Evolutionary conservation across 2,329 filamentous ascomycete genomes (phyloP), one percentile per base, ranked within the genome.

Genomic region (Pseudopithomyces maydicus): DNA sequence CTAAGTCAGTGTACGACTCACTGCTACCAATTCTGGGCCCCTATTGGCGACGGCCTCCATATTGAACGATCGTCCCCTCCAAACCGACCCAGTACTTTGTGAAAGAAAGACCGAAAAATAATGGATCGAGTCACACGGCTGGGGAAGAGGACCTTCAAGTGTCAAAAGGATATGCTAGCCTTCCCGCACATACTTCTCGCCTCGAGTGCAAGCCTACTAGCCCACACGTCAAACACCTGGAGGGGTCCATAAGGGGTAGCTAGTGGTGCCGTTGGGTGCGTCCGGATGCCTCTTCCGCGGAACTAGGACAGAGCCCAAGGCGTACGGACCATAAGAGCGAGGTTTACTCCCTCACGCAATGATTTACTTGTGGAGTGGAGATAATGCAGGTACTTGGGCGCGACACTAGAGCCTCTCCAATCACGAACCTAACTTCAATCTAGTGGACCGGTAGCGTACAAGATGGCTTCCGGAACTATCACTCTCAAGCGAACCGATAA

Each of bases 21-120:
- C 71, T 33, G 65, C 71, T 48, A 59, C 62, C n/a, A 74, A 57
- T 53, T 68, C 64, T 23, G 71, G 71, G 26, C 72, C 72, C 41
- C 72, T 62, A 43, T 69, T 72, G 15, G 43, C 15, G 19, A 46
- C 20, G 45, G 63, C 65, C 38, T 57, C 63, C 71, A 73, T 73
- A 10, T 15, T 55, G 47, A 60, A 57, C 41, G 35, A 32, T 38
- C 10, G 20, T 29, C 17, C 20, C 46, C 20, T 22, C 46, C 19
- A 29, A 49, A 38, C 46, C 33, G 35, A 22, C 15, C 44, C 44
- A 22, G 15, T 36, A 15, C 17, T 15, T 6, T 46, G 17, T 33
- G 33, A 48, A 36, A 49, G 14, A 26, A 39, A 26, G 26, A 39
- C 35, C 20, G 35, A 39, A 39, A 20, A 26, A 20, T 10, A 48